Evolutionary conservation across 371 early-diverging fungal species (phyloP), one percentile per base, ranked within the genome.

Genomic region (Dinochytrium kinnereticum): DNA sequence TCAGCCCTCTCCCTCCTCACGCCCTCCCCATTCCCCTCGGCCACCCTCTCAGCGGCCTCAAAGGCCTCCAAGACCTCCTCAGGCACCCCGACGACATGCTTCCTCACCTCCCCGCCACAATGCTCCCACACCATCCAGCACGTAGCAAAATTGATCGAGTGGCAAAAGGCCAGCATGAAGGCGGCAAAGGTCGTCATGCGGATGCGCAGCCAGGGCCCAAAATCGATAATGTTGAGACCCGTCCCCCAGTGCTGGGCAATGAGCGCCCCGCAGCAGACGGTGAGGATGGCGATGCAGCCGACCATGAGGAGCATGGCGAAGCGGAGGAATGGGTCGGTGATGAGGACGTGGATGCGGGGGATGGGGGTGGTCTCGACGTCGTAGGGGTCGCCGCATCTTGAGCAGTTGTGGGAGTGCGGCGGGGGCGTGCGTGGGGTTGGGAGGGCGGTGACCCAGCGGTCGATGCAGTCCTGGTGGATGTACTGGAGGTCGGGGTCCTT

Each of bases 401-500:
- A 77, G 77, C 83, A 83, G 19, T 51, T 26, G 73, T 44, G 40
- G 30, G 65, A 39, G 70, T 3, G 26, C 2, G 59, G 44, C 15
- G 59, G 44, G 26, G 71, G 70, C 21, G 36, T 57, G 1, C 51
- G 73, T 21, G 72, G 78, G 19, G 59, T 44, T 17, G 79, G 77
- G n/a, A 80, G 70, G 30, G 74, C 59, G 24, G 78, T 55, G 15
- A 82, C 26, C 59, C 76, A 81, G 17, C 59, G 51, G 61, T 84
- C 73, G 30, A 84, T 73, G 73, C 84, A 84, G 0, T 37, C 65
- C 59, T 84, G 82, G 69, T 84, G 84, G 67, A 84, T 80, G 51
- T 68, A 84, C 53, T 82, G 84, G 50, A 84, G 61, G 59, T 84
- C 84, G 17, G 68, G 70, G 77, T 84, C 84, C 51, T 73, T 76